Evolutionary conservation across 257 asterid species (phyloP).

Genomic region (Nicotiana benthamiana): DNA sequence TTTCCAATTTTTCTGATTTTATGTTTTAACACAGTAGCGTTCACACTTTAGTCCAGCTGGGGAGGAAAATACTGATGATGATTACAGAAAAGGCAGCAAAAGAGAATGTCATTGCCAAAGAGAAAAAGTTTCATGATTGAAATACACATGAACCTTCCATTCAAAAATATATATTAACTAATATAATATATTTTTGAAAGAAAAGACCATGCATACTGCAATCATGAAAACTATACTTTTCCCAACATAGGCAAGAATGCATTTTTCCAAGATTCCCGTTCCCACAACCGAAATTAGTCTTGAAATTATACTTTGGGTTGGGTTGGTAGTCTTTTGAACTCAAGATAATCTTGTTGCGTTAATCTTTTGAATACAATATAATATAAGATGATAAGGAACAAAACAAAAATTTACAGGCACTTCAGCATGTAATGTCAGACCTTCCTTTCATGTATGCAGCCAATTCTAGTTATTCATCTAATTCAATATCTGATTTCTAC

Average conservation of each 20-base stretch:
- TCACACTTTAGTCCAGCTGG: neutral
- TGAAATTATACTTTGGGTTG: neutral
- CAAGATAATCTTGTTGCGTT: neutral
- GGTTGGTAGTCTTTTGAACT: neutral
- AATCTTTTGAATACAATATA: neutral
- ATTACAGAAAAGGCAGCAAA: neutral
- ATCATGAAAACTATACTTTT: slow-evolving; percentile 7
- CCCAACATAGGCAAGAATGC: slow-evolving; percentile 1
- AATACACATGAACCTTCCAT: slow-evolving; percentile 19
- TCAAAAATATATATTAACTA: slow-evolving; percentile 15
- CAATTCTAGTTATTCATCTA: neutral
- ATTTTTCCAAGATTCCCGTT: neutral
- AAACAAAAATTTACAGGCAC: neutral
- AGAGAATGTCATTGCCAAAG: neutral
- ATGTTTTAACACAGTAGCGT: no score
- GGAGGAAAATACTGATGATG: neutral
- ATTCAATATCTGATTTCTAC: neutral
- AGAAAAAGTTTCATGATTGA: neutral
- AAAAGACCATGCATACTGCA: slow-evolving; percentile 3
- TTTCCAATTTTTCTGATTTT: no score
- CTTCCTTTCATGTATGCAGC: neutral
- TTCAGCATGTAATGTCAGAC: neutral
- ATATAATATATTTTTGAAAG: slow-evolving; percentile 12
- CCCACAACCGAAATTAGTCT: neutral
- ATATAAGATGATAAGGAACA: neutral